phyloP scores from a whole-genome alignment of 139 green algal species.

The Chlamydomonas urium region DNA sequence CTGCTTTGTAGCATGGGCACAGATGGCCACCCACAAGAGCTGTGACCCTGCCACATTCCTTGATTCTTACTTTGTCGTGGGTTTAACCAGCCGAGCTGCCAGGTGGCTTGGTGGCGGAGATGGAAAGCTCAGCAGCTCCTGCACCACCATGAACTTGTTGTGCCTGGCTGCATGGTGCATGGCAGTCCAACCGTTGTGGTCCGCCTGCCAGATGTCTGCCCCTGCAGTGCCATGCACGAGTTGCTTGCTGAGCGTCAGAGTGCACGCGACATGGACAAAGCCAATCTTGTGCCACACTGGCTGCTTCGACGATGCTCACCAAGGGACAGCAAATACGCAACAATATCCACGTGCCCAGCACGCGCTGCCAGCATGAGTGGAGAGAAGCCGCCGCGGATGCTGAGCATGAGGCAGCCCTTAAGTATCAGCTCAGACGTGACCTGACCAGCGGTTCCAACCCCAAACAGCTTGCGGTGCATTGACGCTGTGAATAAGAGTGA shows the following conservation, averaged over 20 bases:
- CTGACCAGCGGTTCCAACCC: background rate
- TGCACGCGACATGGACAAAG: background rate
- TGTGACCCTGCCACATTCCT: background rate
- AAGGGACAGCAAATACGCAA: conserved; percentile 14
- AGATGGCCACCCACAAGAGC: background rate
- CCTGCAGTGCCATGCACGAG: background rate
- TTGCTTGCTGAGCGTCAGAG: too few relatives aligned
- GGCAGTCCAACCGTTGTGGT: conserved; percentile 9
- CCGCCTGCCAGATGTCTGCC: conserved; percentile 23
- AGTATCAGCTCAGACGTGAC: conserved; percentile 16
- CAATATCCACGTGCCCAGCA: background rate
- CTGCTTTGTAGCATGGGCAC: background rate
- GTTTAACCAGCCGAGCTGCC: background rate
- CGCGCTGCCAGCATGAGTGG: conserved; percentile 16
- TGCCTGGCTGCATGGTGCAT: conserved; percentile 14
- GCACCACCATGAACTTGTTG: background rate
- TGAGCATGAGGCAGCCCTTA: conserved; percentile 1
- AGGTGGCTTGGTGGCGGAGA: background rate
- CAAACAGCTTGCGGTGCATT: background rate
- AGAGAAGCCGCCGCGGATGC: background rate
- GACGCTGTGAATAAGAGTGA: background rate
- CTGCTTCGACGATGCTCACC: background rate
- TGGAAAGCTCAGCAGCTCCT: background rate
- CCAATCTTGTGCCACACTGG: background rate
- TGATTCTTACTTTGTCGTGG: background rate